Evolutionary conservation across 2,329 filamentous ascomycete genomes (phyloP).

Genomic region (Aspergillus phoenicis): DNA sequence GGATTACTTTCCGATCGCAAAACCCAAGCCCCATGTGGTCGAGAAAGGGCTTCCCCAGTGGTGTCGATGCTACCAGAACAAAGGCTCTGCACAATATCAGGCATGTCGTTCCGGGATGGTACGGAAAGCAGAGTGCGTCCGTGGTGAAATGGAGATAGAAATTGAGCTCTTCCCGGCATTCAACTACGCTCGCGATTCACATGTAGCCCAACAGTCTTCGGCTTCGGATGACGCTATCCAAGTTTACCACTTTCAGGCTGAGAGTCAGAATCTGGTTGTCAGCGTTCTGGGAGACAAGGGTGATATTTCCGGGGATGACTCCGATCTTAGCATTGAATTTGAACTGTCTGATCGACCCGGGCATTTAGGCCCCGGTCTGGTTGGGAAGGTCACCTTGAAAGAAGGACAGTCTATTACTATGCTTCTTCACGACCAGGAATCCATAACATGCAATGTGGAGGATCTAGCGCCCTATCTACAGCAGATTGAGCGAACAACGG

Average conservation of each 20-base stretch:
- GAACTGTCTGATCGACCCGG: slow-evolving; percentile 45
- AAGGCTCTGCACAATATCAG: slow-evolving; percentile 33
- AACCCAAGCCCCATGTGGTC: slow-evolving; percentile 49
- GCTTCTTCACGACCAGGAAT: slow-evolving; percentile 63
- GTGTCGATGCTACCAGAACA: slow-evolving; percentile 35
- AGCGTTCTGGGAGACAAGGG: background rate
- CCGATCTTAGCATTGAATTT: background rate
- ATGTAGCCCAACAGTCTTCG: slow-evolving; percentile 53
- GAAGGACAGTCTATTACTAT: slow-evolving; percentile 73
- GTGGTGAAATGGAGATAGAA: slow-evolving; percentile 66
- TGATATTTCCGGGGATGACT: background rate
- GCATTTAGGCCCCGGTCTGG: slow-evolving; percentile 64
- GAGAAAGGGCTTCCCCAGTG: slow-evolving; percentile 32
- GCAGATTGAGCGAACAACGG: slow-evolving; percentile 64
- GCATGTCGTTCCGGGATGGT: slow-evolving; percentile 57
- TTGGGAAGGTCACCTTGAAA: slow-evolving; percentile 60
- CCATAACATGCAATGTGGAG: slow-evolving; percentile 55
- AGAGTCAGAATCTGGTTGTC: background rate
- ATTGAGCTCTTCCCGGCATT: slow-evolving; percentile 74
- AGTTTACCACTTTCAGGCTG: background rate
- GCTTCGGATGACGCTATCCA: background rate
- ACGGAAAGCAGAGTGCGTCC: slow-evolving; percentile 71
- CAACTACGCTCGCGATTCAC: slow-evolving; percentile 66
- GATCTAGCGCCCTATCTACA: background rate
- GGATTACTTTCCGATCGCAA: slow-evolving; percentile 73